Evolutionary conservation across 306 rosid genomes (phyloP), one percentile per base, ranked within the genome.

Genomic region (Nissolia schottii): DNA sequence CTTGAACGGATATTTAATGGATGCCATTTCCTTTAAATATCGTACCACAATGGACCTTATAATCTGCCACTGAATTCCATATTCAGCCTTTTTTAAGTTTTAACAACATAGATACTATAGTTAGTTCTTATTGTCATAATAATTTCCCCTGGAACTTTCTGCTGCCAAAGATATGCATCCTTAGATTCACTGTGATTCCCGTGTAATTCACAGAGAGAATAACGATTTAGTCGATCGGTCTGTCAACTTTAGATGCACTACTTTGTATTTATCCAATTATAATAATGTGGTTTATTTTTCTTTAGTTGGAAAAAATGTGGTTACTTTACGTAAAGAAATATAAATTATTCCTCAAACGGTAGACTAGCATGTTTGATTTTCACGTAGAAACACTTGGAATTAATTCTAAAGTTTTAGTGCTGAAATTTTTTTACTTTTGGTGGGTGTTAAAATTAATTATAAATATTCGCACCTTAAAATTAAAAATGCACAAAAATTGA

Each of bases 261-360:
- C 53, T 64, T 56, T 64, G 73, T 64, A 65, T 41, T 79, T 54
- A 75, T 75, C 59, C 64, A 34, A 75, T 28, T 54, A 65, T 28
- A 65, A 29, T 20, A 73, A 45, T 49, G 50, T 5, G 45, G 35
- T 43, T 78, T 78, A 23, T 32, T 58, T 3, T 58, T 28, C 38
- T 59, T 5, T 35, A 1, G 11, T 35, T 71, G 73, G 64, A 73
- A 79, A 73, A 72, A 58, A 27, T 16, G 7, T 28, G 66, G 18
- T 27, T 50, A 59, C 83, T 79, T 79, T 79, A 73, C 50, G 71
- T 22, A 56, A 72, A 64, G 75, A 72, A 72, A 56, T 14, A 37
- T 64, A 58, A 49, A 38, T 3, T 79, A 78, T 58, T 66, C 71
- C 51, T 37, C 50, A 37, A 15, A 57, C 15, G 18, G 27, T 65